Evolutionary conservation across 2,329 filamentous ascomycete genomes (phyloP).

Genomic region (Ilyonectria destructans): DNA sequence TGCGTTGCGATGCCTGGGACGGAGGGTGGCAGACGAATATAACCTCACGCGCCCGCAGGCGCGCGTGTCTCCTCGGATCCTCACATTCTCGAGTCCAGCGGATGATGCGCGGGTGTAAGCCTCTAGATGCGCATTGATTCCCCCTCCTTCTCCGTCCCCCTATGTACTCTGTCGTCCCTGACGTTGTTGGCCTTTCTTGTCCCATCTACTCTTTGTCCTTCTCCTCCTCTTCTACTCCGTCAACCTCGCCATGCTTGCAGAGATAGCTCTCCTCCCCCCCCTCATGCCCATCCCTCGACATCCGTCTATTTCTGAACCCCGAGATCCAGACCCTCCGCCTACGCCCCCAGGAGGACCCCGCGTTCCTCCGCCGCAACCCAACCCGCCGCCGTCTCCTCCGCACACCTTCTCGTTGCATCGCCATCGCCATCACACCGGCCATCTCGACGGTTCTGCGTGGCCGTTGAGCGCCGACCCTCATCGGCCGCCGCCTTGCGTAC

Average conservation of each 20-base stretch:
- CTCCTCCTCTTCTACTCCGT: background rate
- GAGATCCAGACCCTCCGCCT: conserved; percentile 48
- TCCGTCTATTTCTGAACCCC: conserved; percentile 23
- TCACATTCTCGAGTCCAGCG: background rate
- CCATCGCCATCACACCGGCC: background rate
- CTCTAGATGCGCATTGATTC: background rate
- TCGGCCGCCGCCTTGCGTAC: conserved; percentile 15
- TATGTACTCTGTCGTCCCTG: background rate
- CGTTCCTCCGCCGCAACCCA: conserved; percentile 49
- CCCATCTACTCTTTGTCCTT: background rate
- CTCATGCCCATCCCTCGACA: conserved; percentile 19
- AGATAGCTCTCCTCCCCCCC: conserved; percentile 2
- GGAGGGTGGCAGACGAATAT: conserved; percentile 37
- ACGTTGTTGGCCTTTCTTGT: background rate
- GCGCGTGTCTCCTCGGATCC: conserved; percentile 8
- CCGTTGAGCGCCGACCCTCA: background rate
- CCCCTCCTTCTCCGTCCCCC: conserved; percentile 2
- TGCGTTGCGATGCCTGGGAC: conserved; percentile 31
- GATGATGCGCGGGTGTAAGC: background rate
- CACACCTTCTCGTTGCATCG: conserved; percentile 33
- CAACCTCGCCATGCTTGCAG: conserved; percentile 27
- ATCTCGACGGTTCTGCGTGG: background rate
- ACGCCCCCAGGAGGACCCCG: conserved; percentile 51
- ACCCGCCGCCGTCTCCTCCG: conserved; percentile 50
- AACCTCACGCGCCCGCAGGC: conserved; percentile 37